phyloP scores from a whole-genome alignment of 768 basidiomycete species.

The Coprinopsis strossmayeri region DNA sequence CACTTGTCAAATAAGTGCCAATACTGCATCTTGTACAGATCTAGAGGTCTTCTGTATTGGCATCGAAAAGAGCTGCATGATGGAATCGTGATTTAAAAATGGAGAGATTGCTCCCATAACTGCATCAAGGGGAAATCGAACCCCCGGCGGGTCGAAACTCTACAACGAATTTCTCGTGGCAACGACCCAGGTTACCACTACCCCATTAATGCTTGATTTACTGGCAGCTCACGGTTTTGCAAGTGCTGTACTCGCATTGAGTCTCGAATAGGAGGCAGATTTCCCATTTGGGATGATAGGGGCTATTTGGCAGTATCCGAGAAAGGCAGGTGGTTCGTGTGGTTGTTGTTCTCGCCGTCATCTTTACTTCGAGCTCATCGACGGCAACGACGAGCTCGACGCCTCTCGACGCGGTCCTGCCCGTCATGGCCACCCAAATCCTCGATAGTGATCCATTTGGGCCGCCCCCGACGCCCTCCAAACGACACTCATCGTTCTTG shows the following conservation, averaged over 20 bases:
- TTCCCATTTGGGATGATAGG: too few species aligned
- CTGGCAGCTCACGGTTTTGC: too few species aligned
- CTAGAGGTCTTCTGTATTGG: too few species aligned
- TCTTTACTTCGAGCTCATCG: neutral
- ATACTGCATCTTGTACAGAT: too few species aligned
- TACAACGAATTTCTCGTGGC: neutral
- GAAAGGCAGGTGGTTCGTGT: neutral
- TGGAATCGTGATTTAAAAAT: too few species aligned
- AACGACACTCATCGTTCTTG: neutral
- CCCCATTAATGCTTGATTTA: conserved; percentile 4
- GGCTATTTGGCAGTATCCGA: neutral
- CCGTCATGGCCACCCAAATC: neutral
- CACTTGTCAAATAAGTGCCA: too few species aligned
- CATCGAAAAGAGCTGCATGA: too few species aligned
- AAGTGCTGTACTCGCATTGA: too few species aligned
- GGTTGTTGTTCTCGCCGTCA: too few species aligned
- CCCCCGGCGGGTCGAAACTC: conserved; percentile 69
- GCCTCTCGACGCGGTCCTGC: neutral
- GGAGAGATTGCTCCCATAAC: too few species aligned
- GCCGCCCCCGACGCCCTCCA: neutral
- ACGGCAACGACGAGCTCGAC: neutral
- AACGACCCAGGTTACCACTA: conserved; percentile 9
- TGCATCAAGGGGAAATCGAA: conserved; percentile 86
- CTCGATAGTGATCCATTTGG: neutral
- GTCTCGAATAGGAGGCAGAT: too few species aligned